Evolutionary conservation across 2,329 filamentous ascomycete genomes (phyloP), one percentile per base, ranked within the genome.

Genomic region (Ophiocordyceps robertsii): DNA sequence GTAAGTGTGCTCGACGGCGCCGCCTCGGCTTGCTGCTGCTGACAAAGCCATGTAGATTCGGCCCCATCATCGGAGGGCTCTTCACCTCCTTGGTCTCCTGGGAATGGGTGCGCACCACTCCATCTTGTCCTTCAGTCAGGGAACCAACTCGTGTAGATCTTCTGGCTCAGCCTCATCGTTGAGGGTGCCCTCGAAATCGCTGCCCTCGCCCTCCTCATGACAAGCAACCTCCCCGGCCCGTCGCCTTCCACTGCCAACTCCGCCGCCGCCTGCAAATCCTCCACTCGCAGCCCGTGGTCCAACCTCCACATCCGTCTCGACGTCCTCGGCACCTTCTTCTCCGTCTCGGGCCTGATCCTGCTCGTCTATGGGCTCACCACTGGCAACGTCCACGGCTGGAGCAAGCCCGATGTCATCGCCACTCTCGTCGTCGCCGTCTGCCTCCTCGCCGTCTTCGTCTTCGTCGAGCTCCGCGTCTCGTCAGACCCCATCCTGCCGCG

Each of bases 41-140:
- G 12, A 43, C 36, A n/a, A n/a, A n/a, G n/a, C n/a, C 13, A 35
- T 32, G 13, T 31, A 46, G 44, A 12, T 46, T 46, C 31, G 44
- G 44, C 9, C 44, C 44, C 21, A 46, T 46, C n/a, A 41, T 46
- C 5, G 44, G 42, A 27, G 44, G 44, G 6, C 42, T 46, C 13
- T 46, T 46, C 36, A 46, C 42, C 29, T 46, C 44, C 6, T 27
- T 46, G 21, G 44, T 38, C 24, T 41, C 44, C 11, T 46, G 41
- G 44, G 32, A 43, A 46, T 44, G 42, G 44, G 44, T 46, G n/a
- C n/a, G n/a, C n/a, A n/a, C n/a, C n/a, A n/a, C n/a, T n/a, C n/a
- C n/a, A n/a, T n/a, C n/a, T n/a, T n/a, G n/a, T n/a, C n/a, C n/a
- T n/a, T n/a, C n/a, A n/a, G n/a, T n/a, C n/a, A n/a, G n/a, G n/a